Conservation (phyloP, 768 basidiomycete species). For the Boletus eberwhitei region DNA sequence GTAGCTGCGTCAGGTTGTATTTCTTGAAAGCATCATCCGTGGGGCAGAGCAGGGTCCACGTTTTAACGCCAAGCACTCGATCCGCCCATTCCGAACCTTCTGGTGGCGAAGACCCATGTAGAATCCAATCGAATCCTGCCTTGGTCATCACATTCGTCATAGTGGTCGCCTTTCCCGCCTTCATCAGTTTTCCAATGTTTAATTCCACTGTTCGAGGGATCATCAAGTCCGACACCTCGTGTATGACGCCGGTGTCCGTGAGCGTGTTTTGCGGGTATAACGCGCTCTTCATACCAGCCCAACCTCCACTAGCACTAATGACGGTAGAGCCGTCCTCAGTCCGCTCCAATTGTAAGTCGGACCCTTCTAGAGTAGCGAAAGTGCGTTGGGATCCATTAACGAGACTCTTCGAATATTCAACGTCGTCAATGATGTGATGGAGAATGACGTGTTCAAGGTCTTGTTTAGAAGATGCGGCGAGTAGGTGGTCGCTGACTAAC, state of each 20-base stretch:
- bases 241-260: conserved; percentile 87
- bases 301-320: conserved; percentile 71
- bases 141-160: conserved; percentile 83
- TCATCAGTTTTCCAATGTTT: conserved; percentile 85
- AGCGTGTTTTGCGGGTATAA: conserved; percentile 64
- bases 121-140: conserved; percentile 86
- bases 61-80: conserved; percentile 41
- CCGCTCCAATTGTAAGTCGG: conserved; percentile 69
- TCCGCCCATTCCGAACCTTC: conserved; percentile 66
- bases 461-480: conserved; percentile 69
- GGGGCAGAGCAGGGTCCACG: conserved; percentile 91
- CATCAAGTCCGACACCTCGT: conserved; percentile 80
- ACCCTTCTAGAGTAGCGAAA: conserved; percentile 82
- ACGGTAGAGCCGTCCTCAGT: conserved; percentile 46
- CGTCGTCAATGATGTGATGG: conserved; percentile 79
- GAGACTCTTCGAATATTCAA: conserved; percentile 68
- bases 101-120: conserved; percentile 81
- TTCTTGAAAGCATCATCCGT: conserved; percentile 89
- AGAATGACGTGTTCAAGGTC: conserved; percentile 81
- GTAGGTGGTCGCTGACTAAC: conserved; percentile 83
- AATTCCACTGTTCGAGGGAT: conserved; percentile 86
- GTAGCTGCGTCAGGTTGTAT: conserved; percentile 74
- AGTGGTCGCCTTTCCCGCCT: conserved; percentile 83
- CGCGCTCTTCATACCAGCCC: conserved; percentile 64
- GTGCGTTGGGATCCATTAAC: conserved; percentile 65